These are phyloP conservation scores for Cladosporium phlei DNA, from an alignment of 2,329 filamentous ascomycete genomes.

Conservation along the genomic window DNA sequence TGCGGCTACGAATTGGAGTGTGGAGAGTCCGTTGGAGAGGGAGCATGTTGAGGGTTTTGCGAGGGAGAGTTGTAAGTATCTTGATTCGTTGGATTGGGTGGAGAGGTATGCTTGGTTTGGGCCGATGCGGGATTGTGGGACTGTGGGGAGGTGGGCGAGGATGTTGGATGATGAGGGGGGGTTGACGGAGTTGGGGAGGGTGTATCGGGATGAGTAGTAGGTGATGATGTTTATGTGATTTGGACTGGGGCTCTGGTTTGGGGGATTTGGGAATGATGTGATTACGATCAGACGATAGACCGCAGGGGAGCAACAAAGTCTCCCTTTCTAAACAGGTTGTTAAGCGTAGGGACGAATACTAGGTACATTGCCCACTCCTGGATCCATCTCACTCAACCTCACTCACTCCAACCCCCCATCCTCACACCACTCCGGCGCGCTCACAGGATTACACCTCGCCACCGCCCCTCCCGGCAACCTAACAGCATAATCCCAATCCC, in stretches of 20 bases:
- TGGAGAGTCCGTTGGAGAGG: constrained; percentile 20
- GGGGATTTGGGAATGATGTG: no score
- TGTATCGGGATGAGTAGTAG: constrained; percentile 26
- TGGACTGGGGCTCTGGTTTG: no score
- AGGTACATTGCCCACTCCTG: no score
- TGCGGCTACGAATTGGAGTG: constrained; percentile 31
- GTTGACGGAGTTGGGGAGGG: constrained; percentile 28
- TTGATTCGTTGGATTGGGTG: constrained; percentile 31
- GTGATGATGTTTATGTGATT: not conserved
- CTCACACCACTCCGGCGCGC: constrained; percentile 34
- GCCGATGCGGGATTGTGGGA: constrained; percentile 28
- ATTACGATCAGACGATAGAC: no score
- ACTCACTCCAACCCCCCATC: constrained; percentile 28
- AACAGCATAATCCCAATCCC: constrained; percentile 46
- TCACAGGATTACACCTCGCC: constrained; percentile 36
- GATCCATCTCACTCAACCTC: no score
- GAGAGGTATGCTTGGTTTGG: constrained; percentile 33
- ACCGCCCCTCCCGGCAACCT: constrained; percentile 28
- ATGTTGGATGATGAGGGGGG: constrained; percentile 30
- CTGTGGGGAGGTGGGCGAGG: constrained; percentile 28
- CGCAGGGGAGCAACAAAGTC: no score
- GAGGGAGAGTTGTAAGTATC: constrained; percentile 25
- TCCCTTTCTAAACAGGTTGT: no score
- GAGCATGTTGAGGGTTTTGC: constrained; percentile 30
- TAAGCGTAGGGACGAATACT: no score